These are phyloP conservation scores for Apiotrichum mycotoxinovorans DNA, from an alignment of 1,284 basidiomycete species.

Conservation along the genomic window DNA sequence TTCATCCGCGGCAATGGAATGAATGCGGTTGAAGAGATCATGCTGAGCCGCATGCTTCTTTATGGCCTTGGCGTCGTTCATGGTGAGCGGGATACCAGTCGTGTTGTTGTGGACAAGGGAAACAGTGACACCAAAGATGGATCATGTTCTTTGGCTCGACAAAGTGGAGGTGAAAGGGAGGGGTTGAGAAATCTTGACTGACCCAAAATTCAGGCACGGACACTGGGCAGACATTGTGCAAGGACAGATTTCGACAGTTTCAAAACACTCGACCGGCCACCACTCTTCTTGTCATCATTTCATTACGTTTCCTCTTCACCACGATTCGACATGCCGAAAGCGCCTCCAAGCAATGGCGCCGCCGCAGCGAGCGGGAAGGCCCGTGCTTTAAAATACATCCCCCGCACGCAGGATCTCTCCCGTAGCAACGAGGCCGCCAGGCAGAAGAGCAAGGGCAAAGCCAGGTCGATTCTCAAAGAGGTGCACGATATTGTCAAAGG, in stretches of 20 bases:
- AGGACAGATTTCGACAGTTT: background rate
- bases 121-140: too few species aligned
- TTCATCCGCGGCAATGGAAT: slow-evolving; percentile 75
- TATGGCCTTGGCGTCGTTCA: slow-evolving; percentile 31
- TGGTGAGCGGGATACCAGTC: background rate
- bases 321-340: slow-evolving; percentile 2
- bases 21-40: slow-evolving; percentile 78
- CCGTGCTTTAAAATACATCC: slow-evolving; percentile 28
- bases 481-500: slow-evolving; percentile 28
- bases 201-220: too few species aligned
- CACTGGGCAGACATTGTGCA: too few species aligned
- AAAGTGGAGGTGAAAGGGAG: too few species aligned
- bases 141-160: too few species aligned
- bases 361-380: slow-evolving; percentile 1
- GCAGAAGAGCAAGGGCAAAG: slow-evolving; percentile 35
- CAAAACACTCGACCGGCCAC: background rate
- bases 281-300: background rate
- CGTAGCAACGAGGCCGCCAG: slow-evolving; percentile 19
- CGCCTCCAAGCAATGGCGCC: background rate
- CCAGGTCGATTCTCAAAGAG: slow-evolving; percentile 28
- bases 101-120: background rate
- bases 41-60: slow-evolving; percentile 44
- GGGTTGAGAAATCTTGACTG: too few species aligned
- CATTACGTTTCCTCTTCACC: background rate
- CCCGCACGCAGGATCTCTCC: slow-evolving; percentile 34